phyloP scores from a whole-genome alignment of 2,329 filamentous ascomycete genomes.

The Ophiostoma montium region DNA sequence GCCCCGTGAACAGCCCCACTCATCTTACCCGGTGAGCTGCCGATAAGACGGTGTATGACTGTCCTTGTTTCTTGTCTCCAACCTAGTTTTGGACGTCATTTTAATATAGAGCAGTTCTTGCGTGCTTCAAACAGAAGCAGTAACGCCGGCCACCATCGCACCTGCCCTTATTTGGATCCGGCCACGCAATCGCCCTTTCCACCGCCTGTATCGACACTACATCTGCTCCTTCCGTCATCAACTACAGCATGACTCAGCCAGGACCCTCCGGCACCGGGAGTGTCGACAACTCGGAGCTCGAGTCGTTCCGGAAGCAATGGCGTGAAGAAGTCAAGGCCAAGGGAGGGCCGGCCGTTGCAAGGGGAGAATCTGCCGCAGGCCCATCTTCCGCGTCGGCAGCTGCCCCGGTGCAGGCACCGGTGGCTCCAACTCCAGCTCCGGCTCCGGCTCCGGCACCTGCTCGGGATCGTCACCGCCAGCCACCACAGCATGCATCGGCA shows the following conservation, averaged over 20 bases:
- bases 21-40: too few relatives aligned
- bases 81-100: background rate
- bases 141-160: constrained; percentile 11
- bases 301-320: constrained; percentile 78
- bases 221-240: background rate
- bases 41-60: too few relatives aligned
- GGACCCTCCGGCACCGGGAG: background rate
- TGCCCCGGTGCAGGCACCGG: too few relatives aligned
- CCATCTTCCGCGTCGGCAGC: background rate
- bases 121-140: background rate
- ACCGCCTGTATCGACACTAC: too few relatives aligned
- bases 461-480: background rate
- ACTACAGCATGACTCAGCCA: constrained; percentile 6
- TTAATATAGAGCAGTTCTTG: background rate
- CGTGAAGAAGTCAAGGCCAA: constrained; percentile 55
- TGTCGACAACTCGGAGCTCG: constrained; percentile 54
- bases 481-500: background rate
- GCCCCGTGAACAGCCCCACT: too few relatives aligned
- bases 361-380: background rate
- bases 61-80: too few relatives aligned
- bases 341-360: too few relatives aligned
- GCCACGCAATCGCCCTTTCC: too few relatives aligned
- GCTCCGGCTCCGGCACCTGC: background rate
- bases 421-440: background rate
- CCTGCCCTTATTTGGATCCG: background rate